Base-by-base conservation (phyloP, 2,329 filamentous ascomycete species). In the Mariannaea elegans region DNA sequence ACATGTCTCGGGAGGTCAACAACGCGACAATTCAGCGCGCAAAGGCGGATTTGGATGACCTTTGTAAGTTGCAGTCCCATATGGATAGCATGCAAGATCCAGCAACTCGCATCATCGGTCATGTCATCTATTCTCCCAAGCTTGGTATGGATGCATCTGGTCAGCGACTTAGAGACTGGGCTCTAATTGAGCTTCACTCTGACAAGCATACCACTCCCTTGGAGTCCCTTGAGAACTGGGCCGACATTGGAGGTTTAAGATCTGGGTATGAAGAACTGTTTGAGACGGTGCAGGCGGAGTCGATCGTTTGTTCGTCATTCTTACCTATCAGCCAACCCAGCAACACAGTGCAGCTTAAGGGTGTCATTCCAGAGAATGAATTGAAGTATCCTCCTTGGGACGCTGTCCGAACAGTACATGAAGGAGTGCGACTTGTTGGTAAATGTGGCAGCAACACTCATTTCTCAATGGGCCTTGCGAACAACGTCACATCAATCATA, bases 81-180 rank as follows among this genome's bases (percentile, higher is more conserved):
- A n/a, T n/a, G n/a, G n/a, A n/a, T n/a, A n/a, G n/a, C n/a, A n/a
- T 41, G 4, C 10, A 23, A 4, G 51, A 60, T 14, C 31, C 51
- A 14, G 18, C 38, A 3, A 38, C 31, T 5, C 47, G 57, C 4
- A 44, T 56, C 14, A 29, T 63, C 9, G 57, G 57, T 1, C 52
- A 63, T 14, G 44, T 63, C 24, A 3, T 42, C 1, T 61, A 54
- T 24, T 32, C 56, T 2, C 57, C 61, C 4, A 19, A 29, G 10
- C 51, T 36, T 21, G 24, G 47, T 12, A 4, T 27, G 47, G 47
- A 3, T 1, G 6, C 14, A 31, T 16, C 18, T 8, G 24, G 7
- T 21, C 39, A 7, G 23, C 48, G 53, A 27, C 19, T 56, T n/a
- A 50, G 61, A 38, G 53, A 61, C 18, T 63, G 53, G 61, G 61